Evolutionary conservation across 495 filamentous ascomycete species (phyloP), one percentile per base, ranked within the genome.

Genomic region (Clohesyomyces aquaticus): DNA sequence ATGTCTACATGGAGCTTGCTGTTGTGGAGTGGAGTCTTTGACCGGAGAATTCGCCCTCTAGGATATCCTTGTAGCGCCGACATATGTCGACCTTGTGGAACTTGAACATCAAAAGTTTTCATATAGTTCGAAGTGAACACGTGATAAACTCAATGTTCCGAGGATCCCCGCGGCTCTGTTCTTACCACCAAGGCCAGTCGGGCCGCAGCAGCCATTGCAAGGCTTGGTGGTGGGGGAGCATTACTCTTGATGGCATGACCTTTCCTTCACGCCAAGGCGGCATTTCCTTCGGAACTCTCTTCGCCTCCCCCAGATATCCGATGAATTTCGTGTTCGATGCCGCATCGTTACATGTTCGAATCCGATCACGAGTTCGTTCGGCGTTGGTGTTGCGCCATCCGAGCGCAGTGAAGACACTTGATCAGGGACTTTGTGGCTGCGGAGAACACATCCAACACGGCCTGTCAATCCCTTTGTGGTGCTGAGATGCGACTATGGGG

Each of bases 301-400:
- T 6, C 32, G 32, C 32, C 32, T 38, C 32, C 32, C 32, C 32
- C 32, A 38, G 14, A n/a, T 14, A 6, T 38, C 32, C 32, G 32
- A 38, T 38, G 32, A 38, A 14, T 6, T 38, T 38, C 32, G 32
- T 38, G 14, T 38, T 14, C 14, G 32, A 38, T 38, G 32, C 14
- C 6, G 32, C 6, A 38, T 38, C 32, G 32, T n/a, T 38, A 38
- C 32, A 14, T 59, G 56, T 21, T 25, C 46, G 23, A 22, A 23
- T 19, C 46, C 23, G 6, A 49, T 25, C 9, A 22, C 16, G 46
- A 49, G 6, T 6, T 49, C 18, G 21, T 49, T 49, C n/a, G 46
- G 46, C 46, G 46, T 49, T 49, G 46, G 46, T 16, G 46, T 49
- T 49, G 46, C 46, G 27, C 21, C 46, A 23, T 49, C 46, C 46